phyloP scores from a whole-genome alignment of 202 grass and related monocot genomes.

The Bolboschoenoplectus hybrid region DNA sequence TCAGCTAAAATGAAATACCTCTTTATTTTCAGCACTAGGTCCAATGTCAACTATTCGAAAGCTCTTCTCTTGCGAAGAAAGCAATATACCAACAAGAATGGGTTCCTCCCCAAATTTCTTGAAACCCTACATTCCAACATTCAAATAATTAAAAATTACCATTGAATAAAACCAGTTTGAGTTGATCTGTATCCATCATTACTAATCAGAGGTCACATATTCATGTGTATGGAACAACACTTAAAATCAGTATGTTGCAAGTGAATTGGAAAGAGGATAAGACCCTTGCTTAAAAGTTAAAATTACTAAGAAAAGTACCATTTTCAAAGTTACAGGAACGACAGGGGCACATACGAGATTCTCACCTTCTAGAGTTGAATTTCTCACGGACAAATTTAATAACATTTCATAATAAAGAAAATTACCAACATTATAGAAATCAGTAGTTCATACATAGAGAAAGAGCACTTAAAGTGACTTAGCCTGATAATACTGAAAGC shows the following conservation, averaged over 20 bases:
- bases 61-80: constrained; percentile 71
- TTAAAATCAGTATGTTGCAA: constrained; percentile 16
- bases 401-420: constrained; percentile 3
- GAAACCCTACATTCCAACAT: constrained; percentile 66
- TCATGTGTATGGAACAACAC: background rate
- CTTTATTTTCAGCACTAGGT: constrained; percentile 78
- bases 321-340: background rate
- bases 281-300: background rate
- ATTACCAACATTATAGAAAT: background rate
- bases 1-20: constrained; percentile 50
- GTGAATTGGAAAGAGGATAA: background rate
- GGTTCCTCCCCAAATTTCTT: constrained; percentile 73
- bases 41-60: constrained; percentile 84
- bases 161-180: background rate
- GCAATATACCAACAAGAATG: constrained; percentile 62
- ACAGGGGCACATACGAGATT: background rate
- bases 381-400: constrained; percentile 17
- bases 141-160: constrained; percentile 5
- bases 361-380: constrained; percentile 6
- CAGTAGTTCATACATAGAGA: background rate
- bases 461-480: constrained; percentile 29
- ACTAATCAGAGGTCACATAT: background rate
- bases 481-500: constrained; percentile 32
- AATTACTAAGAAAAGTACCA: background rate
- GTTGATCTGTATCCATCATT: background rate